Percentiles rank a stretch among this genome's conserved stretches.
Evolutionary conservation across 177 flowering plant species (phyloP).

Genomic region (Vitis hybrid): DNA sequence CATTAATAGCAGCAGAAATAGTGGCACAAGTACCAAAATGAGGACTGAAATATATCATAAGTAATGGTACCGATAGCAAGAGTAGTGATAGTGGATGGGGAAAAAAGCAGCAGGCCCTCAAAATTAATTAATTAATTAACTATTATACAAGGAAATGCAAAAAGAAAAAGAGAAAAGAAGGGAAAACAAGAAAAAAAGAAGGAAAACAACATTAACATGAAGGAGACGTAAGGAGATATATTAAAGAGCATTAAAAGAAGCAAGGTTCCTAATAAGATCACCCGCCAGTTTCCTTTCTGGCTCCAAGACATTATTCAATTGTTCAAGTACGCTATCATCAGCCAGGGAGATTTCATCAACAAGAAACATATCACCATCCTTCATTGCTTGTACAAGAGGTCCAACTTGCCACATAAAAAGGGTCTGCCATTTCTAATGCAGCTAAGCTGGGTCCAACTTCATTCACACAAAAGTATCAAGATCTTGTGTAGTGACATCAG

Average conservation of each 20-base stretch:
- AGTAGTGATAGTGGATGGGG: too few relatives aligned
- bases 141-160: too few relatives aligned
- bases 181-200: too few relatives aligned
- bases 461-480: slow-evolving; percentile 42
- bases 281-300: slow-evolving; percentile 87
- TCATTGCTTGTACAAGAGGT: slow-evolving; percentile 93
- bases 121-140: too few relatives aligned
- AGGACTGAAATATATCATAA: too few relatives aligned
- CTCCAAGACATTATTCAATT: slow-evolving; percentile 96
- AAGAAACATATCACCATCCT: slow-evolving; percentile 76
- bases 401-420: slow-evolving; percentile 95
- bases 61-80: too few relatives aligned
- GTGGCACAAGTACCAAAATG: too few relatives aligned
- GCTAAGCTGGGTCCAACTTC: slow-evolving; percentile 31
- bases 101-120: too few relatives aligned
- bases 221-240: too few relatives aligned
- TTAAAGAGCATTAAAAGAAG: background rate
- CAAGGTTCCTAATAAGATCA: background rate
- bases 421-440: slow-evolving; percentile 72
- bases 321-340: slow-evolving; percentile 97
- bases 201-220: too few relatives aligned
- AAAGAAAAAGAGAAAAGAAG: too few relatives aligned
- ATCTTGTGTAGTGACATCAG: slow-evolving; percentile 46
- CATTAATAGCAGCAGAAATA: too few relatives aligned
- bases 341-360: slow-evolving; percentile 94